Base-by-base conservation (phyloP, 1,139 yeast genomes). In the Nakaseomyces delphensis region DNA sequence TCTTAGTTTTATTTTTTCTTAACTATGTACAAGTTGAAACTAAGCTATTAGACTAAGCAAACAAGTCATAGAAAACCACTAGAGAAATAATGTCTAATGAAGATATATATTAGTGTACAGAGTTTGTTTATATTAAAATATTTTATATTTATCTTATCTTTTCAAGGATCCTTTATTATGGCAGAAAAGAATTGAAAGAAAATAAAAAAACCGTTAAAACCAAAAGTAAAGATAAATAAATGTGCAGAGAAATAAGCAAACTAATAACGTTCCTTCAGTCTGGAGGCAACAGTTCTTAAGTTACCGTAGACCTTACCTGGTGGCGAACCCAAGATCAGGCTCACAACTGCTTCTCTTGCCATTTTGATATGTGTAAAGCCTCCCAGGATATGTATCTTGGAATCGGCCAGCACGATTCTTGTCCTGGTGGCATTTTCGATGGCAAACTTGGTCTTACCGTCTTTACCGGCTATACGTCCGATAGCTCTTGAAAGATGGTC, bases 381-480 rank as follows among this genome's bases (percentile, higher is more conserved):
- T 37, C 99, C 99, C 47, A 91, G 73, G 47, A 91, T 91, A 64
- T 91, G 98, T 56, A 91, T 89, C 64, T 89, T 91, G 38, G 94
- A 79, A 65, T 91, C 98, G 0, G 99, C 99, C 55, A 91, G 73
- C 16, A 91, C 99, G 40, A 91, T 89, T 71, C 99, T 82, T 11
- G 99, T 91, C 69, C 97, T 77, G 25, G 98, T 89, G 19, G 98
- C 97, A 60, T 91, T 91, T 66, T 91, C 99, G 58, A 91, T 91
- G 29, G 98, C 96, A 65, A 89, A 91, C 68, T 91, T 91, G 49
- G 98, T 91, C 67, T 89, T 89, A 60, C 99, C 99, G 62, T 91
- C 99, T 62, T 91, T 93, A 64, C 99, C 99, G 19, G 98, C 98
- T 64, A 91, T 91, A 74, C 99, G 87, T 57, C 98, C 99, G 62